phyloP scores from a whole-genome alignment of 1,284 basidiomycete genomes.

The Abortiporus biennis region DNA sequence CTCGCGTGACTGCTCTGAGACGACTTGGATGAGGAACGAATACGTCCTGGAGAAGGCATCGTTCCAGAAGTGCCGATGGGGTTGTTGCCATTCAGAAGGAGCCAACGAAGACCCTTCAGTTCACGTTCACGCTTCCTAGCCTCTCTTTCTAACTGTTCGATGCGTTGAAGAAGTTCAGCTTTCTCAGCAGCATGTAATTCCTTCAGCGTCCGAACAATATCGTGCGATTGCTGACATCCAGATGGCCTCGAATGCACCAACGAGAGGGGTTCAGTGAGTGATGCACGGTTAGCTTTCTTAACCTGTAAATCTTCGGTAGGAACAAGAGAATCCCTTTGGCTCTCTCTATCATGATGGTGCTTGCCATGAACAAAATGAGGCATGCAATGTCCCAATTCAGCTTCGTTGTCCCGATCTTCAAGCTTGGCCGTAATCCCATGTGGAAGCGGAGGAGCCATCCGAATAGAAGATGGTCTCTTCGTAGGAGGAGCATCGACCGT shows the following conservation, averaged over 20 bases:
- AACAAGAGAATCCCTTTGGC: background rate
- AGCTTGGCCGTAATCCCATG: background rate
- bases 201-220: constrained; percentile 28
- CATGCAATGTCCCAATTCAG: background rate
- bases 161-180: constrained; percentile 28
- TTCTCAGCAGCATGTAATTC: constrained; percentile 39
- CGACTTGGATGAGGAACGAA: constrained; percentile 14
- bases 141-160: constrained; percentile 37
- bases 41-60: constrained; percentile 5
- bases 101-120: constrained; percentile 42
- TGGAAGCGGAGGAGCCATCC: background rate
- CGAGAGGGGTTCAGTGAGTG: too few relatives aligned
- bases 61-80: constrained; percentile 15
- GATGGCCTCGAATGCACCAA: too few relatives aligned
- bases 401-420: background rate
- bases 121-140: constrained; percentile 36
- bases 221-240: too few relatives aligned
- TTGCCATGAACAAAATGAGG: constrained; percentile 1
- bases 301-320: background rate
- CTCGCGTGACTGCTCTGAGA: constrained; percentile 10
- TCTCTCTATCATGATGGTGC: too few relatives aligned
- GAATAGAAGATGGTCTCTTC: background rate
- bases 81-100: constrained; percentile 32
- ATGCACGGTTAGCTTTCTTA: background rate
- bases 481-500: background rate